Evolutionary conservation across 2,329 filamentous ascomycete species (phyloP), one percentile per base, ranked within the genome.

Genomic region (Acrocalymma vagum): DNA sequence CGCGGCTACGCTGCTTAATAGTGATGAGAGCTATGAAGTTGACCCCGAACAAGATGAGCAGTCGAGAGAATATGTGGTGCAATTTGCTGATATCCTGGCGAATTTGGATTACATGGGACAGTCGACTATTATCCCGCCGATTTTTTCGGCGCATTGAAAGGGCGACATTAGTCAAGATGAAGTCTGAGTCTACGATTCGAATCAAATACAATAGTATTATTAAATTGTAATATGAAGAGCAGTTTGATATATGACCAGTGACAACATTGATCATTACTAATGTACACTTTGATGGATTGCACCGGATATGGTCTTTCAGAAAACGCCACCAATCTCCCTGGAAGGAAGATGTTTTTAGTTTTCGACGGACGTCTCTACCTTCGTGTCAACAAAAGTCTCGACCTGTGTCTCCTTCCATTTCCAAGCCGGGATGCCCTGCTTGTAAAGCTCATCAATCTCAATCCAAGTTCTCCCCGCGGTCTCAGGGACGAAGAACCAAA

Each of bases 401-500:
- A 54, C 25, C 14, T 54, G 22, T 4, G 45, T 49, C 20, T 36
- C 17, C 16, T 24, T 32, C 48, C 44, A 54, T 18, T 41, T 43
- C 40, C 48, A 39, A 7, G 48, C 45, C 6, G 51, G 45, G 6
- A 52, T 36, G 9, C 36, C 32, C 4, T 41, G 29, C 29, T 31
- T 36, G 13, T 42, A 55, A 11, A 50, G 31, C 24, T 50, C 45
- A 26, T 55, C 51, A 32, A 56, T 49, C 36, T 56, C 53, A 11
- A 45, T 50, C 29, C 51, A 59, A 2, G 56, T 62, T 13, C 58
- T 77, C 5, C 86, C 87, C 76, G 92, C 92, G 39, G 89, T 94
- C 75, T 94, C 89, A 65, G 91, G 92, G 61, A 94, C 30, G 70
- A 83, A 83, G 61, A 86, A 84, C 23, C 39, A 63, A 17, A 59